These are phyloP conservation scores for Kokia cookei DNA, from an alignment of 441 rosid species.

Conservation along the genomic window DNA sequence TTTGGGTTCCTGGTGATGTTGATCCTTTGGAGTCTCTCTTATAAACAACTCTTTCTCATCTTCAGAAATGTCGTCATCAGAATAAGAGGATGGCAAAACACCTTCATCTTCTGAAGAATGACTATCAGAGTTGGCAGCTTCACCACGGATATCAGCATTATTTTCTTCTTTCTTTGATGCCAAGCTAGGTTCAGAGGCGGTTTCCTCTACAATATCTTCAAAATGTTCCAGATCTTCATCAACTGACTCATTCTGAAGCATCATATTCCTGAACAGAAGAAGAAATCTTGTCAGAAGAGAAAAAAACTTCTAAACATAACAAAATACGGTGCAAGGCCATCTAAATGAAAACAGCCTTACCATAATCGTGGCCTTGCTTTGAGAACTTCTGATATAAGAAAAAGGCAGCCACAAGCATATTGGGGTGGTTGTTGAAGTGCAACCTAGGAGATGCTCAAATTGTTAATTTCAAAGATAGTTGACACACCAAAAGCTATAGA, in stretches of 20 bases:
- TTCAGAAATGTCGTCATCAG: constrained; percentile 56
- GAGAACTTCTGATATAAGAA: constrained; percentile 91
- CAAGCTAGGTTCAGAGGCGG: constrained; percentile 26
- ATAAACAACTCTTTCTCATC: constrained; percentile 48
- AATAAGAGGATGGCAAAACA: constrained; percentile 32
- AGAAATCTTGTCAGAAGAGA: not conserved
- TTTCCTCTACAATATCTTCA: constrained; percentile 76
- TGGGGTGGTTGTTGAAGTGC: constrained; percentile 96
- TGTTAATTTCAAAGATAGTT: not conserved
- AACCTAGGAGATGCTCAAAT: constrained; percentile 39
- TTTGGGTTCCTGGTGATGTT: constrained; percentile 17
- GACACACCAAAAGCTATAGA: constrained; percentile 1
- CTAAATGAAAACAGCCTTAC: constrained; percentile 29
- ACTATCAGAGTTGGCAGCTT: constrained; percentile 27
- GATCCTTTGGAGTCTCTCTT: constrained; percentile 28
- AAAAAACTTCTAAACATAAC: not conserved
- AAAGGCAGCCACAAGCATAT: constrained; percentile 93
- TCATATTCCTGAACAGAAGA: constrained; percentile 63
- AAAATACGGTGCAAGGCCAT: not conserved
- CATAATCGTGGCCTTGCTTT: constrained; percentile 86
- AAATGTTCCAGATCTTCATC: constrained; percentile 86
- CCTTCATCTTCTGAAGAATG: constrained; percentile 63
- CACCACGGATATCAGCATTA: constrained; percentile 11
- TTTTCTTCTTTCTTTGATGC: constrained; percentile 29
- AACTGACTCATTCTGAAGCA: constrained; percentile 62